Conservation (phyloP, 1,284 basidiomycete genomes). For the Porogramme epimiltina region DNA sequence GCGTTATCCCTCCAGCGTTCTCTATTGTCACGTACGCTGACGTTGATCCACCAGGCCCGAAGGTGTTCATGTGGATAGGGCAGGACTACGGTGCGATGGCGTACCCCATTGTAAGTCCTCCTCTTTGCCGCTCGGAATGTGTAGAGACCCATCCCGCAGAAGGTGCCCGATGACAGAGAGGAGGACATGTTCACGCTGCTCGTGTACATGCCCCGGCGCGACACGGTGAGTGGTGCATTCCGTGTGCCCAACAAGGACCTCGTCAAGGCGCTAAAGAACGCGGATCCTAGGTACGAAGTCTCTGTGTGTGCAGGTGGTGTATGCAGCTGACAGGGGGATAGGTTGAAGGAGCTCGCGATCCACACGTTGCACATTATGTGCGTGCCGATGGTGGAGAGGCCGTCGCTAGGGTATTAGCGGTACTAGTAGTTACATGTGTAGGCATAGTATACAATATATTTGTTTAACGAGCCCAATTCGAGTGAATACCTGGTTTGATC, state of each 20-base stretch:
- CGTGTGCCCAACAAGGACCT: neutral
- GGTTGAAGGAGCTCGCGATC: conserved; percentile 16
- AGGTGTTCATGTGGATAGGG: conserved; percentile 21
- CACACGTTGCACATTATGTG: conserved; percentile 8
- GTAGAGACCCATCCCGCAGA: too few relatives aligned
- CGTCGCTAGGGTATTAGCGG: conserved; percentile 30
- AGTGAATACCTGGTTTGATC: too few relatives aligned
- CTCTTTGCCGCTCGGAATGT: too few relatives aligned
- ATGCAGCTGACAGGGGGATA: too few relatives aligned
- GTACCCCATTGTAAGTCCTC: conserved; percentile 19
- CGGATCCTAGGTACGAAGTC: conserved; percentile 15
- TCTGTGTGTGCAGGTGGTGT: neutral
- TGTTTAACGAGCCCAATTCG: too few relatives aligned
- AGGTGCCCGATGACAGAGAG: conserved; percentile 5
- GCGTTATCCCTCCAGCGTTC: neutral
- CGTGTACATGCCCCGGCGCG: conserved; percentile 9
- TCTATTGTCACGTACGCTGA: too few relatives aligned
- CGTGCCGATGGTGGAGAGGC: conserved; percentile 16
- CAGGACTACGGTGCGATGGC: conserved; percentile 16
- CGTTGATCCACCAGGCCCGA: conserved; percentile 12
- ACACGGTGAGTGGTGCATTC: conserved; percentile 1
- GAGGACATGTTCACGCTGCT: conserved; percentile 6
- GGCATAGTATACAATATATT: too few relatives aligned
- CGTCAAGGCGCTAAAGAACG: conserved; percentile 3
- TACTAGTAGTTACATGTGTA: too few relatives aligned